Base-by-base conservation (phyloP, 192 early-diverging fungal species). In the Coemansia sp. region DNA sequence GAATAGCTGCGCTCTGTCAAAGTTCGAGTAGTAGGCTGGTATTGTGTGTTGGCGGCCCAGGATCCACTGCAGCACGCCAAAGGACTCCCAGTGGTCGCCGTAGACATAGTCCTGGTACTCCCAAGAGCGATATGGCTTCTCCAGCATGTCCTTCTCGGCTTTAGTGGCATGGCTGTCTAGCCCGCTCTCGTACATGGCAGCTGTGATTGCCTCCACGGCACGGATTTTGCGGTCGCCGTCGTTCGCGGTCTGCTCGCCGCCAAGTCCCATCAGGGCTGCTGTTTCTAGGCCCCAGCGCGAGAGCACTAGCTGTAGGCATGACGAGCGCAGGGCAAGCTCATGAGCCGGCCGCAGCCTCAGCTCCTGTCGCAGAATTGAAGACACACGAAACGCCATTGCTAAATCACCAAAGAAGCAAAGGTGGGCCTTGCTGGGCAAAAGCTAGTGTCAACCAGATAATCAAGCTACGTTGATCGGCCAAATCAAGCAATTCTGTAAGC, bases 221-320 rank as follows among this genome's bases (percentile, higher is more conserved):
- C 69, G 69, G 5, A 37, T 36, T 21, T 85, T 79, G 55, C 70
- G 69, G 24, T 73, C 75, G 31, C 72, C 66, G 56, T 81, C 66
- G 60, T 68, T 73, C 5, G 74, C 70, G n/a, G 65, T 66, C 40
- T 69, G 67, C 7, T 77, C 66, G 57, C 71, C 73, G 11, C 60
- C 64, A 16, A 74, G 63, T 10, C 79, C 78, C 78, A 84, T 77
- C 63, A 77, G 58, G 21, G 76, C 66, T 14, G 78, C 83, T 5
- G 82, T 85, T 70, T 88, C 87, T 10, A 88, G 65, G 1, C 84
- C 85, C 87, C 87, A 88, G 20, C 87, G 80, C 13, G 87, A 83
- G 33, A 88, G 70, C 24, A 88, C 76, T 26, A 88, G 69, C 63
- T 88, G 87, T 36, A 84, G 55, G 21, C 84, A 85, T 2, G 82